A percentile compares a stretch with the other conserved stretches of the same genome.
Evolutionary conservation across 495 filamentous ascomycete species (phyloP).

Genomic region (Pseudomonodictys pantanalensis): DNA sequence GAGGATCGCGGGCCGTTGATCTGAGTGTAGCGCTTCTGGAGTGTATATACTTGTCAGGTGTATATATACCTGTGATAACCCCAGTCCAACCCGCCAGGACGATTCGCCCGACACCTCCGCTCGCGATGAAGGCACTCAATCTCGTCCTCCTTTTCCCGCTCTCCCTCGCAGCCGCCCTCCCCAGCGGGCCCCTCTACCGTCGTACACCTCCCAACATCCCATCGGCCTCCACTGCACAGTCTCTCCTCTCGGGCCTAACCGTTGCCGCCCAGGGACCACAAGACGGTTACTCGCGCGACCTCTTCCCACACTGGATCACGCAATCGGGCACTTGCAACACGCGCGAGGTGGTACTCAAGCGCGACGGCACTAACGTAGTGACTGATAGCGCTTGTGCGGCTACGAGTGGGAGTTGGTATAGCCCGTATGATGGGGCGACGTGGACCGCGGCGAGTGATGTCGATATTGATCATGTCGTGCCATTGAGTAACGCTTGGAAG

Average conservation of each 20-base stretch:
- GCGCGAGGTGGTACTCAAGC: constrained; percentile 65
- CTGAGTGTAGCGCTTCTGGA: too few relatives aligned
- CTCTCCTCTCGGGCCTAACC: constrained; percentile 53
- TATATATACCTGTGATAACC: too few relatives aligned
- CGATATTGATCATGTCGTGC: constrained; percentile 76
- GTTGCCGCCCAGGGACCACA: constrained; percentile 53
- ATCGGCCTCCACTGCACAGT: constrained; percentile 50
- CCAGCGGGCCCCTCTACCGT: constrained; percentile 5
- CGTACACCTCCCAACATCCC: constrained; percentile 59
- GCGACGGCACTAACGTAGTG: constrained; percentile 60
- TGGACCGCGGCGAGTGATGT: constrained; percentile 66
- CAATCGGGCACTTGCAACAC: constrained; percentile 48
- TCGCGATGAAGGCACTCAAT: not conserved
- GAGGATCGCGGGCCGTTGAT: too few relatives aligned
- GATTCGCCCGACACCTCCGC: too few relatives aligned
- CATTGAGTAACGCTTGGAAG: constrained; percentile 71
- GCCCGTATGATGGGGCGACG: constrained; percentile 65
- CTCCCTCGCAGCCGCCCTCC: not conserved
- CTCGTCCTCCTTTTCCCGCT: not conserved
- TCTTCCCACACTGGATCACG: constrained; percentile 68
- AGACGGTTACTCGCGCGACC: constrained; percentile 56
- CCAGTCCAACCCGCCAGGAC: too few relatives aligned
- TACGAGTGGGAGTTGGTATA: constrained; percentile 60
- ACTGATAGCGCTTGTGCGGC: constrained; percentile 52
- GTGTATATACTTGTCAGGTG: too few relatives aligned